These are phyloP conservation scores for Boletus pseudopeckii DNA, from an alignment of 768 basidiomycete species.

Conservation along the genomic window DNA sequence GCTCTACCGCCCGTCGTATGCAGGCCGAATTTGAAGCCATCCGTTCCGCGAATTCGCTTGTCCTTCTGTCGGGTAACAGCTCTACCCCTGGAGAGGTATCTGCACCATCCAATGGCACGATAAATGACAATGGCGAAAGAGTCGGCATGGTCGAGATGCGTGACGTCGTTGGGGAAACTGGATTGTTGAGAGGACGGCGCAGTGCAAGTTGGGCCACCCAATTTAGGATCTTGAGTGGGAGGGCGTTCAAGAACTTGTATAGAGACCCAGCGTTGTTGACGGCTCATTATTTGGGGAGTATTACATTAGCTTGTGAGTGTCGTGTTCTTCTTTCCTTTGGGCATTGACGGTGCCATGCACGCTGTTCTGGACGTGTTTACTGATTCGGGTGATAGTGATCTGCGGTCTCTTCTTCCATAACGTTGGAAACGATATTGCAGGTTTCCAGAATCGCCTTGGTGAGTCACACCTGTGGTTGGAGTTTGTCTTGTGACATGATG, in stretches of 20 bases:
- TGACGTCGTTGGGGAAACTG: constrained; percentile 67
- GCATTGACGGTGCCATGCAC: neutral
- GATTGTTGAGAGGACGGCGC: constrained; percentile 64
- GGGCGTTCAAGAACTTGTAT: constrained; percentile 98
- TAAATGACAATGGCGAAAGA: constrained; percentile 23
- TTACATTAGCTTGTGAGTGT: constrained; percentile 76
- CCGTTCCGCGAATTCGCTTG: constrained; percentile 13
- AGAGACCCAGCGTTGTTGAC: constrained; percentile 88
- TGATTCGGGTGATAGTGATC: constrained; percentile 49
- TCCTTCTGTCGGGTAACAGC: neutral
- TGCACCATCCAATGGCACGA: constrained; percentile 26
- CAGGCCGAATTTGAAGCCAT: constrained; percentile 56
- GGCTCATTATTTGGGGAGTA: constrained; percentile 85
- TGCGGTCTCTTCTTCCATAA: constrained; percentile 94
- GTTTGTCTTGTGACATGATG: neutral
- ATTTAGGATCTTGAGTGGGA: constrained; percentile 89
- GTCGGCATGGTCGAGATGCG: constrained; percentile 45
- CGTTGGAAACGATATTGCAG: constrained; percentile 89
- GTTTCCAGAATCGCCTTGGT: constrained; percentile 95
- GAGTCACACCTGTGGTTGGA: constrained; percentile 9
- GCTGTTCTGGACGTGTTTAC: neutral
- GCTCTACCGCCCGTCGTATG: constrained; percentile 62
- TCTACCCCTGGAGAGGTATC: neutral
- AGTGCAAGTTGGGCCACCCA: constrained; percentile 87
- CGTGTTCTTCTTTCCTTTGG: neutral